A percentile compares a stretch with the other conserved stretches of the same genome.
These are phyloP conservation scores for Alternaria brassicae DNA, from an alignment of 2,329 filamentous ascomycete genomes.

Conservation along the genomic window DNA sequence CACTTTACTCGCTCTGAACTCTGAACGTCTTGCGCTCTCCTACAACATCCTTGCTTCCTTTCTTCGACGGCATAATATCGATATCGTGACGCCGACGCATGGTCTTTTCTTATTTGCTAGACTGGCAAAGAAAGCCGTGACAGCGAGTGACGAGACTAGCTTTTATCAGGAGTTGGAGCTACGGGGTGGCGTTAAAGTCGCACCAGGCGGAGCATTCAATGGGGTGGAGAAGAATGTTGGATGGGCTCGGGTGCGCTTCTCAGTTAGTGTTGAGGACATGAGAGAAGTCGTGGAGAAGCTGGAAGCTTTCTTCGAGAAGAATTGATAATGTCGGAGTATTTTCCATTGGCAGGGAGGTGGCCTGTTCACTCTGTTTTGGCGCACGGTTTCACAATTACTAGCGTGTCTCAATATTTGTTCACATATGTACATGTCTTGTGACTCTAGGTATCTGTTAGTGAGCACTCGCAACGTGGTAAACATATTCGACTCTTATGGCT, in stretches of 20 bases:
- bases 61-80: slow-evolving; percentile 24
- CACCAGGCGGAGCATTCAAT: slow-evolving; percentile 26
- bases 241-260: slow-evolving; percentile 40
- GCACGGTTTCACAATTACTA: background rate
- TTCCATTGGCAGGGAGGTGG: background rate
- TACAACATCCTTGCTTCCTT: slow-evolving; percentile 27
- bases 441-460: background rate
- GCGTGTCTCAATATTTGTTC: background rate
- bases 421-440: background rate
- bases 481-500: background rate
- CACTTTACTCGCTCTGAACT: slow-evolving; percentile 34
- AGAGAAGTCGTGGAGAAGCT: slow-evolving; percentile 22
- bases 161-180: slow-evolving; percentile 29
- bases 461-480: background rate
- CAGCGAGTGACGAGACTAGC: slow-evolving; percentile 23
- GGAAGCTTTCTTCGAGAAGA: slow-evolving; percentile 16
- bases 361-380: background rate
- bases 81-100: slow-evolving; percentile 34
- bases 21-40: slow-evolving; percentile 31
- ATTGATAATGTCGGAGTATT: background rate
- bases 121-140: slow-evolving; percentile 23
- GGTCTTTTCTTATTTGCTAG: slow-evolving; percentile 40
- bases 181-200: slow-evolving; percentile 27
- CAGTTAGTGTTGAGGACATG: slow-evolving; percentile 25
- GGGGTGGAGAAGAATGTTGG: slow-evolving; percentile 40